Base-by-base conservation (phyloP, 1,284 basidiomycete species). In the Chalciporus piperatoides region DNA sequence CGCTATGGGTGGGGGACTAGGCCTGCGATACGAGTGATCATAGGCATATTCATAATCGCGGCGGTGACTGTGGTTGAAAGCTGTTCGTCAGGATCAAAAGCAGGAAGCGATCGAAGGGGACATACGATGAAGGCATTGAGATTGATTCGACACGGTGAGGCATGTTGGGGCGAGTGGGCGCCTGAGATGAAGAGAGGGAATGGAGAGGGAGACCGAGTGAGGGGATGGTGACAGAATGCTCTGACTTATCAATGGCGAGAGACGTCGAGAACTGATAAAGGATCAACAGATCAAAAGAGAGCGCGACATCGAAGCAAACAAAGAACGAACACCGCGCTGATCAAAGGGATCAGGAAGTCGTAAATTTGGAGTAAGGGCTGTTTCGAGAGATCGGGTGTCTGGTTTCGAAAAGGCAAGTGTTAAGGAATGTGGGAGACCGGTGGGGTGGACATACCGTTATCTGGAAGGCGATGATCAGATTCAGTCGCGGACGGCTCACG, bases 1-100 rank as follows among this genome's bases (percentile, higher is more conserved):
- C 32, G 75, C 69, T 62, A 82, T 79, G 53, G 80, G 78, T 1
- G 79, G 77, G 7, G 80, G 79, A 39, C 75, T 77, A 25, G 76
- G 73, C 43, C 72, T 69, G 48, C 70, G 71, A 65, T 72, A 74
- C 56, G 71, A 65, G 56, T 62, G 67, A 56, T 67, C 65, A 57
- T 71, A 68, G 51, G 61, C 54, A 47, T 64, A 64, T 56, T 66
- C 68, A 57, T 71, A 70, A 49, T 74, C 71, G 56, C 71, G 67
- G 50, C 70, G 63, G 60, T 71, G 74, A 43, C 73, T 75, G 21
- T 19, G 45, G 30, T 52, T 40, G 38, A 40, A 46, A 24, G 41
- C 43, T 27, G 44, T 21, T 19, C 42, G 57, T 50, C n/a, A 46
- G 42, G 46, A 28, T 38, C 52, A 46, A 0, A 40, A 44, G 23